Base-by-base conservation (phyloP, 176 grass and related monocot species). In the Rhynchospora pubera region DNA sequence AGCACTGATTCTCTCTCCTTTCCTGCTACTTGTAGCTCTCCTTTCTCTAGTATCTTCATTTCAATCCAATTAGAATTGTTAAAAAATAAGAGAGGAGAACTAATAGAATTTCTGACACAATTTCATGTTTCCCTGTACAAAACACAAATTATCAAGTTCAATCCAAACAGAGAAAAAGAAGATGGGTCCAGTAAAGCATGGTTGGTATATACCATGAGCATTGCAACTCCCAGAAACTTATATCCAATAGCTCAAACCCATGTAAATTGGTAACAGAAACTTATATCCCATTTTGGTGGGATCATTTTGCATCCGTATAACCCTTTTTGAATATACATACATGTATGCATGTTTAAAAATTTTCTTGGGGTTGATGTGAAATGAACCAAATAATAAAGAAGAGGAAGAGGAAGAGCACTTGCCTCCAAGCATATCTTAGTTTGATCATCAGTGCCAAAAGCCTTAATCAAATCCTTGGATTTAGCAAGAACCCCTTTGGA, bases 11-110 rank as follows among this genome's bases (percentile, higher is more conserved):
- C 95, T 78, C 95, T 91, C 79, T 97, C 92, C 83, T 97, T 97
- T 58, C 95, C 95, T 39, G 92, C 93, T 52, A 97, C 92, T 88
- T 97, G 94, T 63, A 97, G 92, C 90, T 97, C 95, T 67, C 94
- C 95, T 87, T 94, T 97, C 30, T 94, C 92, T 67, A 97, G 76
- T 77, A 94, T 94, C 91, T 90, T 39, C 59, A 39, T 16, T 76
- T 7, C 13, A 76, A 39, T 34, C 23, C 50, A 22, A 77, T 10
- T 45, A 76, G 2, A 77, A 32, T 16, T 53, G 50, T 77, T n/a
- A 77, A 34, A 34, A 56, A 55, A 28, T 47, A 70, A 14, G 12
- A 44, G 70, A 85, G 22, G 10, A 67, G 9, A 5, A 42, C 15
- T 9, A 57, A 65, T 48, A 19, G 9, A 58, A 14, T 48, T 9